These are phyloP conservation scores for Tricholoma bakamatsutake DNA, from an alignment of 768 basidiomycete species.

Conservation along the genomic window DNA sequence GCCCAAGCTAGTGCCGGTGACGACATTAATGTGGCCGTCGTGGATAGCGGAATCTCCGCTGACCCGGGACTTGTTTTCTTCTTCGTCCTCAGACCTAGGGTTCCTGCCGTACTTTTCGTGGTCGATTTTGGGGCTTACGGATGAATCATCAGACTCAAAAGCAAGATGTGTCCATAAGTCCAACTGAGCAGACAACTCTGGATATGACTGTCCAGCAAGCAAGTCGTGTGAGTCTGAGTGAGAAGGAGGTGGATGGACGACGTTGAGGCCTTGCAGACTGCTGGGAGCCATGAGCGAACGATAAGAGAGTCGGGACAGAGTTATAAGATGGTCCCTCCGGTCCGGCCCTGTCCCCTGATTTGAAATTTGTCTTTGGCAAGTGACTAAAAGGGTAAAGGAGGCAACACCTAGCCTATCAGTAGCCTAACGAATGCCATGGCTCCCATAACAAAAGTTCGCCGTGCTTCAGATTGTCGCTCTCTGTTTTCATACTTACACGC, in stretches of 20 bases:
- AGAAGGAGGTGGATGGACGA: constrained; percentile 53
- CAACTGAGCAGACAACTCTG: constrained; percentile 72
- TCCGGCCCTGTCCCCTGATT: no score
- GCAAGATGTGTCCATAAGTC: constrained; percentile 80
- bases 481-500: not conserved
- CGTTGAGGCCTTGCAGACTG: constrained; percentile 74
- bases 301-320: no score
- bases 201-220: constrained; percentile 56
- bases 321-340: no score
- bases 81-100: constrained; percentile 38
- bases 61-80: constrained; percentile 30
- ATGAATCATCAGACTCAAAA: constrained; percentile 71
- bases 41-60: constrained; percentile 38
- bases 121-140: constrained; percentile 30
- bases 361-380: no score
- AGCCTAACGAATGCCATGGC: no score
- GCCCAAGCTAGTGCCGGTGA: constrained; percentile 40
- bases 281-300: constrained; percentile 41
- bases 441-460: not conserved
- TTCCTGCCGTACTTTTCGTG: constrained; percentile 31
- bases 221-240: constrained; percentile 49
- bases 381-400: no score
- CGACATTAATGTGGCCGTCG: constrained; percentile 56
- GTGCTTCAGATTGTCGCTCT: not conserved
- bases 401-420: no score